Percentiles rank a stretch among this genome's conserved stretches.
Conservation (phyloP, 2,329 filamentous ascomycete species). For the Cladophialophora immunda region DNA sequence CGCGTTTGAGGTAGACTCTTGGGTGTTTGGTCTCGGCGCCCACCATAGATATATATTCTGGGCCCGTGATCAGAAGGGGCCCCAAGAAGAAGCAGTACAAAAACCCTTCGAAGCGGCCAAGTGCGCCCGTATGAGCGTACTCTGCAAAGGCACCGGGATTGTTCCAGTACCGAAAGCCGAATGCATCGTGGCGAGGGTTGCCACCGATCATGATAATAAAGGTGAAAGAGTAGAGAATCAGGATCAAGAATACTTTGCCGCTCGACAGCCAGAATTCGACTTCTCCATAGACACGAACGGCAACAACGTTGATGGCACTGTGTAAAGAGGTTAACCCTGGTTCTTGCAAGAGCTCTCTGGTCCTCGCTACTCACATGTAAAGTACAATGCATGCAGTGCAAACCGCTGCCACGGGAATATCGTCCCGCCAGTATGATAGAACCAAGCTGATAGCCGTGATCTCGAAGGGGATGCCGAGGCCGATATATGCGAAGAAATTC, state of each 20-base stretch:
- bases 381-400: constrained; percentile 22
- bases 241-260: constrained; percentile 58
- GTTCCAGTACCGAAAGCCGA: constrained; percentile 69
- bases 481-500: constrained; percentile 56
- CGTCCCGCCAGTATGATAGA: constrained; percentile 65
- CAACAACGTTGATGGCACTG: constrained; percentile 30
- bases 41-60: constrained; percentile 68
- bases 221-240: constrained; percentile 60
- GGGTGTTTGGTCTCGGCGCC: constrained; percentile 69
- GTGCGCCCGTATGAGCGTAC: constrained; percentile 23
- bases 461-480: constrained; percentile 56
- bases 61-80: constrained; percentile 69
- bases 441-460: constrained; percentile 69
- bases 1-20: constrained; percentile 70
- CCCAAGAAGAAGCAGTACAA: constrained; percentile 76
- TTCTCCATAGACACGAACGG: constrained; percentile 33
- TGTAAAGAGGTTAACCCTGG: constrained; percentile 21
- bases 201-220: constrained; percentile 60
- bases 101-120: constrained; percentile 49
- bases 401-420: constrained; percentile 41
- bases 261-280: constrained; percentile 60
- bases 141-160: constrained; percentile 41
- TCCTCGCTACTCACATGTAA: constrained; percentile 44
- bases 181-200: constrained; percentile 56
- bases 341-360: too few species aligned